Evolutionary conservation across 768 basidiomycete species (phyloP), one percentile per base, ranked within the genome.

Genomic region (Phylloporus sp.): DNA sequence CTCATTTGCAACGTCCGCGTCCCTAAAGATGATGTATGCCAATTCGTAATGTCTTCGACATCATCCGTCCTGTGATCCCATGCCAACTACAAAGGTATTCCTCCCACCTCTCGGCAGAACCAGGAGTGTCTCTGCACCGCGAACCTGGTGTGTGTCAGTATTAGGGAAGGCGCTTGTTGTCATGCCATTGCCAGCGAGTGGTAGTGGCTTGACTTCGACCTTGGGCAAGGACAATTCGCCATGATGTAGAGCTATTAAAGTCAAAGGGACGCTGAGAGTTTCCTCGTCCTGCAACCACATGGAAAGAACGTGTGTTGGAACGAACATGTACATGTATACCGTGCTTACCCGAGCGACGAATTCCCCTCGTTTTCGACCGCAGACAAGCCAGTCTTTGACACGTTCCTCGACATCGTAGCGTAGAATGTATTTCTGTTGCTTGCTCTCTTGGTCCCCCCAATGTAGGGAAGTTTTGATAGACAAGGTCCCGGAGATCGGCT

Each of bases 341-440:
- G 20, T 44, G 59, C 81, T 42, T 58, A 89, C 94, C 68, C 71
- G 74, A 3, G 86, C 88, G 15, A 75, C 44, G 57, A 90, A 94
- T 55, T 87, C 86, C 1, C 92, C 93, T 42, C 86, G 80, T 67
- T 93, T 95, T 33, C 77, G 76, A 9, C 94, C 94, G 50, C 90
- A 87, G 9, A 97, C 80, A 4, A 96, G 72, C 94, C 94, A 97
- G 54, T 90, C 86, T 39, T 80, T 81, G 15, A 82, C 76, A 65
- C 81, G 75, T 54, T 91, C 89, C 47, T 88, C 82, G 14, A 96
- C 73, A 53, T 93, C 89, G 59, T 86, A 97, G 29, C 83, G 77
- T 67, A 94, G 74, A 32, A 66, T 58, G 60, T 82, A 85, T 44
- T 64, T 66, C 18, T 63, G 67, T 23, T 63, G 54, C 59, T 75